Percentiles rank a stretch among this genome's conserved stretches.
Conservation (phyloP, 768 basidiomycete species). For the Dioszegia hungarica region DNA sequence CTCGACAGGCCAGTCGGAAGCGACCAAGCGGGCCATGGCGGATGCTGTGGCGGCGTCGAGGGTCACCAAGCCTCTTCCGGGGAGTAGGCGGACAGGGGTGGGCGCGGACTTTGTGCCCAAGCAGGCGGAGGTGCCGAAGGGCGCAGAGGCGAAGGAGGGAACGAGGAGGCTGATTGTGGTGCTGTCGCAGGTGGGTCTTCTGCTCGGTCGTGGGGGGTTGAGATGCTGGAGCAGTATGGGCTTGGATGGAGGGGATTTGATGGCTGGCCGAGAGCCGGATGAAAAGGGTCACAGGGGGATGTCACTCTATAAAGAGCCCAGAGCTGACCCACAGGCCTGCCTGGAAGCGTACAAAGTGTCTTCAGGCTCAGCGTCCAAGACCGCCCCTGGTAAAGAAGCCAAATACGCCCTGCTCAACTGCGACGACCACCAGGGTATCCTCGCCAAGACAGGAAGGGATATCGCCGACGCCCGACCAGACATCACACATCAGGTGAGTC, state of each 20-base stretch:
- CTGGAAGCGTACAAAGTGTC: slow-evolving; percentile 89
- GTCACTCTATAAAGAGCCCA: too few species aligned
- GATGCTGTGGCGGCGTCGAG: slow-evolving; percentile 18
- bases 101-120: slow-evolving; percentile 57
- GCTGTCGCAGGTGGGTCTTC: slow-evolving; percentile 52
- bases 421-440: slow-evolving; percentile 97
- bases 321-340: slow-evolving; percentile 72
- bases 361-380: slow-evolving; percentile 56
- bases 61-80: slow-evolving; percentile 37
- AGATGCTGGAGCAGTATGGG: too few species aligned
- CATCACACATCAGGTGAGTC: slow-evolving; percentile 89
- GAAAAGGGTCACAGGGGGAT: too few species aligned
- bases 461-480: slow-evolving; percentile 99
- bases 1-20: background rate
- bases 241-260: too few species aligned
- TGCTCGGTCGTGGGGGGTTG: background rate
- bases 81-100: slow-evolving; percentile 14
- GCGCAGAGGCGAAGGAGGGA: slow-evolving; percentile 52
- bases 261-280: too few species aligned
- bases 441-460: slow-evolving; percentile 95
- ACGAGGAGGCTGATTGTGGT: slow-evolving; percentile 76
- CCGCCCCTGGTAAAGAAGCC: slow-evolving; percentile 61
- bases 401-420: slow-evolving; percentile 97
- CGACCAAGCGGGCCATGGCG: background rate
- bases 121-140: slow-evolving; percentile 66